Conservation (phyloP, 306 rosid genomes). For the Prunus campanulata region DNA sequence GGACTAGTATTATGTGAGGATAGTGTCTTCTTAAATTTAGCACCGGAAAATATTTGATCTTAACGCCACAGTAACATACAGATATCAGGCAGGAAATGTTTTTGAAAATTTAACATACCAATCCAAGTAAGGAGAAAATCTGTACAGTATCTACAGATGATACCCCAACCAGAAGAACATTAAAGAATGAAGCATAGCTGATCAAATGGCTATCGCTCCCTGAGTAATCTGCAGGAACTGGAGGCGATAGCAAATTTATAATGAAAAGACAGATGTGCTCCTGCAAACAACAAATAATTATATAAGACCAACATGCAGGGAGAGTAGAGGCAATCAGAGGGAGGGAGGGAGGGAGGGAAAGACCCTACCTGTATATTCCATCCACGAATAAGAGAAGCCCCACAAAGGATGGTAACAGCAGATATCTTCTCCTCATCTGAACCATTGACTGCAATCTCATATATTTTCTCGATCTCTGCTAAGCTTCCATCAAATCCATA, state of each 20-base stretch:
- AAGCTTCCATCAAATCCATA: conserved; percentile 94
- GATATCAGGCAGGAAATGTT: neutral
- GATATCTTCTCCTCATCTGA: conserved; percentile 85
- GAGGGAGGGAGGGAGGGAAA: neutral
- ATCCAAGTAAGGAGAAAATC: conserved; percentile 88
- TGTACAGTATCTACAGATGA: conserved; percentile 73
- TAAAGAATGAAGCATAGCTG: conserved; percentile 70
- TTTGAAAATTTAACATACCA: conserved; percentile 55
- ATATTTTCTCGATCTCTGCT: conserved; percentile 85
- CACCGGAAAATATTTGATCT: too few relatives aligned
- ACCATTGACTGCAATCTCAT: conserved; percentile 77
- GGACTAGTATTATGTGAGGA: neutral
- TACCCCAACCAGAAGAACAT: conserved; percentile 70
- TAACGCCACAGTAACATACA: neutral
- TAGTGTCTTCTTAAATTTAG: neutral
- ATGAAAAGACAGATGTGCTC: conserved; percentile 66
- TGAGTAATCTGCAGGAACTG: conserved; percentile 51
- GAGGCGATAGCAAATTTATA: conserved; percentile 60
- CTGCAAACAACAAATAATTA: conserved; percentile 47
- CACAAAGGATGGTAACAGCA: conserved; percentile 87
- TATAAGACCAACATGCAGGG: neutral
- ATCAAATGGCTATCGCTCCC: conserved; percentile 73
- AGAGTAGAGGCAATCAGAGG: neutral
- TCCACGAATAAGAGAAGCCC: conserved; percentile 85
- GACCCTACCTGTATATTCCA: conserved; percentile 87